Evolutionary conservation across 345 rosid species (phyloP).

Genomic region (Fremontodendron californicum): DNA sequence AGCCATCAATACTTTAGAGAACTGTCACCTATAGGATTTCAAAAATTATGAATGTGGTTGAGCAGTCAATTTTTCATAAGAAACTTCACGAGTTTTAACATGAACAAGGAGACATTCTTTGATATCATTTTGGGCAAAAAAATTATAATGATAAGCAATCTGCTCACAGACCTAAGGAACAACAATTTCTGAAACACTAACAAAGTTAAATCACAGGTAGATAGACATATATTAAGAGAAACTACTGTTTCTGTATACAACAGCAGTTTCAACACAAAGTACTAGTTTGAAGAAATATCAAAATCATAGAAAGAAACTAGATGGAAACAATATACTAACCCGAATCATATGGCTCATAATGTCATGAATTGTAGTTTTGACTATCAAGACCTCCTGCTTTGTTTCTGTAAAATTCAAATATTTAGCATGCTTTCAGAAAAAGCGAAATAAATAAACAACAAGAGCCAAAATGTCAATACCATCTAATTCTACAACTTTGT

Average conservation of each 20-base stretch:
- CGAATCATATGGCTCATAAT: slow-evolving; percentile 92
- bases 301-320: slow-evolving; percentile 10
- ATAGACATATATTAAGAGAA: background rate
- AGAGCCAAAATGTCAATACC: slow-evolving; percentile 39
- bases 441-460: slow-evolving; percentile 6
- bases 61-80: background rate
- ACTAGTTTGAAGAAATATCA: slow-evolving; percentile 1
- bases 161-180: background rate
- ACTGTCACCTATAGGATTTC: background rate
- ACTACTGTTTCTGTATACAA: background rate
- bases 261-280: background rate
- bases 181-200: background rate
- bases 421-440: slow-evolving; percentile 18
- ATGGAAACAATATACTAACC: slow-evolving; percentile 39
- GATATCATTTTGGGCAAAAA: background rate
- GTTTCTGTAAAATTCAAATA: slow-evolving; percentile 50
- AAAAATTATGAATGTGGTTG: background rate
- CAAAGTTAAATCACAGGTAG: background rate
- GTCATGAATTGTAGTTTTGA: slow-evolving; percentile 96
- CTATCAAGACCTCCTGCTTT: slow-evolving; percentile 64
- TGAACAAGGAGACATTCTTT: background rate
- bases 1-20: background rate
- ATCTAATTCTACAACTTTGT: slow-evolving; percentile 95
- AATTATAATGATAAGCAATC: background rate
- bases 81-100: background rate